Conservation (phyloP, 2,329 filamentous ascomycete genomes). For the Basipetospora chlamydospora region DNA sequence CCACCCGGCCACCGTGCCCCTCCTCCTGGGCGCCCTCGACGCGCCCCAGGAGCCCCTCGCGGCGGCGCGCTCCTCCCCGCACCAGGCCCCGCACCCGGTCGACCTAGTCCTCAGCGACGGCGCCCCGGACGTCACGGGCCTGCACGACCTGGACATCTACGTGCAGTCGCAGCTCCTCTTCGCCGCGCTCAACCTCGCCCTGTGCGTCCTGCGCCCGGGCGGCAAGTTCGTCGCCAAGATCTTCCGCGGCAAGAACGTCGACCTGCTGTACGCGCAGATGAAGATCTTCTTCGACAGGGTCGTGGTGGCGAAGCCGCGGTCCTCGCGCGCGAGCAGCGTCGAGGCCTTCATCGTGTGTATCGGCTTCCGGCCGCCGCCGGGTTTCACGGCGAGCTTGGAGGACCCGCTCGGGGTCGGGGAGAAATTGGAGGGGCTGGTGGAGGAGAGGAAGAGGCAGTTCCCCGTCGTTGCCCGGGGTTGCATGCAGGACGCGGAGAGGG, state of each 20-base stretch:
- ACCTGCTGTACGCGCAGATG: constrained; percentile 84
- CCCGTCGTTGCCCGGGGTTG: constrained; percentile 25
- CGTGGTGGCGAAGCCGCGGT: constrained; percentile 82
- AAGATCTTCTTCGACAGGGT: constrained; percentile 80
- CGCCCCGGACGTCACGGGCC: constrained; percentile 87
- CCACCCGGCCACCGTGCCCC: constrained; percentile 84
- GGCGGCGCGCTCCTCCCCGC: constrained; percentile 16
- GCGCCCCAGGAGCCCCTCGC: constrained; percentile 41
- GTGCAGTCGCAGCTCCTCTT: constrained; percentile 93
- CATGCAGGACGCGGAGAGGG: constrained; percentile 30
- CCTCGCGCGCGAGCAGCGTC: constrained; percentile 87
- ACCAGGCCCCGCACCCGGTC: constrained; percentile 57
- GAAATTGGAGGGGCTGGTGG: constrained; percentile 34
- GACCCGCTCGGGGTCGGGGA: constrained; percentile 56
- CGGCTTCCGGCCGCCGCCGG: constrained; percentile 66
- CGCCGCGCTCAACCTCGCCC: constrained; percentile 80
- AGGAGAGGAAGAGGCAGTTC: constrained; percentile 23
- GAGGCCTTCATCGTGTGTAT: constrained; percentile 95
- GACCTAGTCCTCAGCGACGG: constrained; percentile 93
- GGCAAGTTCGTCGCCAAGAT: constrained; percentile 98
- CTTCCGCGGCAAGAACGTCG: constrained; percentile 88
- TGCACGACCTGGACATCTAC: constrained; percentile 97
- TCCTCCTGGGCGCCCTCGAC: constrained; percentile 74
- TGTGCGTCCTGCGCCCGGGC: constrained; percentile 82
- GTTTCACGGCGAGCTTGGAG: constrained; percentile 62